Conservation (phyloP, 306 rosid genomes). For the Vigna reflexopilosa region DNA sequence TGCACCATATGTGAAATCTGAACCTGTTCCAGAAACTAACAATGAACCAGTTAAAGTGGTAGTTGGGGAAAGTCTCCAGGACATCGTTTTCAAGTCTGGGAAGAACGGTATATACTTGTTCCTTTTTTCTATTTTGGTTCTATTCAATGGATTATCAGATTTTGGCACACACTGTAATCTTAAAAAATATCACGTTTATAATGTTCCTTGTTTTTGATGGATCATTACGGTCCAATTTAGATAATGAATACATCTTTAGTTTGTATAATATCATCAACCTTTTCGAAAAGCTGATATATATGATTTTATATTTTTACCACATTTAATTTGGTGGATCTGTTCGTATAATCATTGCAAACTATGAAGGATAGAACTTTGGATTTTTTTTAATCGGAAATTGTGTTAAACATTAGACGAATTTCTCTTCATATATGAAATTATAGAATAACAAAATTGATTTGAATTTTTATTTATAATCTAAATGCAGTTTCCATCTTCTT, state of each 20-base stretch:
- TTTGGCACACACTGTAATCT: not conserved
- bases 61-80: slow-evolving; percentile 77
- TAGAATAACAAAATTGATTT: not conserved
- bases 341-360: not conserved
- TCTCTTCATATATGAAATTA: not conserved
- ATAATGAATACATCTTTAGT: not conserved
- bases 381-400: not conserved
- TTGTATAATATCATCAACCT: not conserved
- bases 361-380: not conserved
- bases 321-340: not conserved
- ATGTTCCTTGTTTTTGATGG: not conserved
- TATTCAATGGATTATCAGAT: not conserved
- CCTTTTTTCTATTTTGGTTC: not conserved
- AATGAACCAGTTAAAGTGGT: slow-evolving; percentile 93
- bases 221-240: not conserved
- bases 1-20: slow-evolving; percentile 70
- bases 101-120: slow-evolving; percentile 74
- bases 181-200: not conserved
- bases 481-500: not conserved
- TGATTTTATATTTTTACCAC: not conserved
- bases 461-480: too few species aligned
- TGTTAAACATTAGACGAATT: not conserved
- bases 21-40: slow-evolving; percentile 83
- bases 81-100: slow-evolving; percentile 76
- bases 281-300: not conserved